phyloP scores from a whole-genome alignment of 2,329 filamentous ascomycete genomes.

The Bipolaris bicolor region DNA sequence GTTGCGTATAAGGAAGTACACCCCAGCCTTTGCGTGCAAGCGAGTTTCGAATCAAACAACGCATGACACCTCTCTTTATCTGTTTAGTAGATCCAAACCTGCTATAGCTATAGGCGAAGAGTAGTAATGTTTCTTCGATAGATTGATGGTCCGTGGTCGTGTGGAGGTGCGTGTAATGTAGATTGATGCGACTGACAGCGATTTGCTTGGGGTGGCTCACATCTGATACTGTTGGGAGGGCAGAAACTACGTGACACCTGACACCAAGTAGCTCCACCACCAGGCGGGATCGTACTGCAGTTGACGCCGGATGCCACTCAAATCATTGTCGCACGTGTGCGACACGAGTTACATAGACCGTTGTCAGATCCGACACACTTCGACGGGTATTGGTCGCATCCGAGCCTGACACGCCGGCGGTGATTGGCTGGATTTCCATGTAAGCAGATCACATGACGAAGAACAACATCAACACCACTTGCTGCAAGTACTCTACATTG shows the following conservation, averaged over 20 bases:
- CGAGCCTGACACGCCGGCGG: conserved; percentile 4
- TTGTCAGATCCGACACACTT: too few species aligned
- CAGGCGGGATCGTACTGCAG: too few species aligned
- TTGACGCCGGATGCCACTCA: too few species aligned
- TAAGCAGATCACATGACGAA: not conserved
- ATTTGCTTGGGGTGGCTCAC: too few species aligned
- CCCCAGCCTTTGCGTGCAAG: not conserved
- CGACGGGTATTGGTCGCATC: not conserved
- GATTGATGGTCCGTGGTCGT: not conserved
- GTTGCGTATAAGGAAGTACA: not conserved
- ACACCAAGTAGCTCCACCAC: too few species aligned
- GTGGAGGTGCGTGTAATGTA: not conserved
- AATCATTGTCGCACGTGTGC: too few species aligned
- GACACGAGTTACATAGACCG: too few species aligned
- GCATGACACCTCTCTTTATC: not conserved
- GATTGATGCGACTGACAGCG: not conserved
- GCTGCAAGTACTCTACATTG: not conserved
- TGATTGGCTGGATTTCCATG: not conserved
- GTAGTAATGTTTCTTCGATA: not conserved
- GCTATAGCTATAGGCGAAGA: not conserved
- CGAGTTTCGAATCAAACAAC: conserved; percentile 5
- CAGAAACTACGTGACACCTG: too few species aligned
- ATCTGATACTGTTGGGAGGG: too few species aligned
- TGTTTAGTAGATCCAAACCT: not conserved
- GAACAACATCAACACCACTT: not conserved